Evolutionary conservation across 176 grass and related monocot species (phyloP), one percentile per base, ranked within the genome.

Genomic region (Dactylis glomerata): DNA sequence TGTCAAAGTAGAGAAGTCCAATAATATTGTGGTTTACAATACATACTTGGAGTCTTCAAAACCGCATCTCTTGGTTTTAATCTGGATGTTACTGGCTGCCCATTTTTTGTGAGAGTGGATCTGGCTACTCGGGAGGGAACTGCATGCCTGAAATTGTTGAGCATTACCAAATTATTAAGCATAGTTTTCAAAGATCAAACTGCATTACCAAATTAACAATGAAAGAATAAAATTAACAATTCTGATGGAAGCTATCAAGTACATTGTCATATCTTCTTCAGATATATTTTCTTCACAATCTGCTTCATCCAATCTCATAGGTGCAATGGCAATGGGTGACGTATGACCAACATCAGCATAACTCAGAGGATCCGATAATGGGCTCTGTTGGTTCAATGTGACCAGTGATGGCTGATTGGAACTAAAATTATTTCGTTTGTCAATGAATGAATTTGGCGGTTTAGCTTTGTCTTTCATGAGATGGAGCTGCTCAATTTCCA

Each of bases 401-500:
- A 41, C 46, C 47, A 80, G 33, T 9, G 73, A 51, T 22, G 82
- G 57, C 49, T 83, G 73, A 64, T 75, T 62, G 24, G 92, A 89
- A 42, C 32, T 77, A 54, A 84, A 87, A 41, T 87, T 76, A 64
- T 68, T 87, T 34, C 81, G 72, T 64, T 55, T 88, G 9, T 90
- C 87, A 34, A 26, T 42, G 3, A 14, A 33, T 67, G 73, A 72
- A 85, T 61, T 79, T 70, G 61, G 31, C 13, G 31, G 73, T 85
- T 84, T 88, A 17, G 41, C 61, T 90, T 90, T 91, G n/a, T 91
- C 90, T 87, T 86, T 92, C 47, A 86, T 52, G 50, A 85, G 73
- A 27, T 91, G 96, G 58, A 99, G 84, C 80, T 95, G 96, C 77
- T 96, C 96, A 32, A 99, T 96, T 89, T 94, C 93, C 22, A 72